These are phyloP conservation scores for Scytalidium lignicola DNA, from an alignment of 2,329 filamentous ascomycete species.

Conservation along the genomic window DNA sequence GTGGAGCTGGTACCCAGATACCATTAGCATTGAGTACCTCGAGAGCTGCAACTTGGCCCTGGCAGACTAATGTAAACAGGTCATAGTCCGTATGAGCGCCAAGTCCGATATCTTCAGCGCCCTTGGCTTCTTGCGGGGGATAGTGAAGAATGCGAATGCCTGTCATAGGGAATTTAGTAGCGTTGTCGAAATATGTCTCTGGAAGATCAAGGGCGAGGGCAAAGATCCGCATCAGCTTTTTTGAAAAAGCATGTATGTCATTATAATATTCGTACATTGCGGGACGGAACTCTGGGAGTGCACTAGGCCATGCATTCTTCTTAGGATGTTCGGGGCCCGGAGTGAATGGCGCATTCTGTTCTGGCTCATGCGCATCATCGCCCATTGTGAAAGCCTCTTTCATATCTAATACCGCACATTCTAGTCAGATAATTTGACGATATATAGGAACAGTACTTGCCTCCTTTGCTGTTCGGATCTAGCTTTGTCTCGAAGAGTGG, in stretches of 20 bases:
- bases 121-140: constrained; percentile 26
- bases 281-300: constrained; percentile 39
- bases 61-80: constrained; percentile 40
- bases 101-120: constrained; percentile 19
- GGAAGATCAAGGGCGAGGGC: constrained; percentile 46
- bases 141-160: constrained; percentile 33
- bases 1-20: constrained; percentile 37
- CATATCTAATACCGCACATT: constrained; percentile 38
- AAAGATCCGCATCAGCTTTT: constrained; percentile 44
- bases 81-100: constrained; percentile 37
- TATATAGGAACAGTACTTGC: constrained; percentile 35
- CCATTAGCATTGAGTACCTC: constrained; percentile 39
- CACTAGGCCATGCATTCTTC: constrained; percentile 91
- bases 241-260: constrained; percentile 39
- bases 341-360: constrained; percentile 20
- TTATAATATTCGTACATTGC: constrained; percentile 39
- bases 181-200: constrained; percentile 47
- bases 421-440: neutral
- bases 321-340: constrained; percentile 47
- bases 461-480: constrained; percentile 6
- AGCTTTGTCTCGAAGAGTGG: constrained; percentile 31
- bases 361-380: constrained; percentile 40
- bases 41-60: constrained; percentile 36
- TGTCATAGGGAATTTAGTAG: constrained; percentile 42
- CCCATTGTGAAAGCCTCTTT: constrained; percentile 31